Evolutionary conservation across 192 early-diverging fungal species (phyloP), one percentile per base, ranked within the genome.

Genomic region (Coemansia sp.): DNA sequence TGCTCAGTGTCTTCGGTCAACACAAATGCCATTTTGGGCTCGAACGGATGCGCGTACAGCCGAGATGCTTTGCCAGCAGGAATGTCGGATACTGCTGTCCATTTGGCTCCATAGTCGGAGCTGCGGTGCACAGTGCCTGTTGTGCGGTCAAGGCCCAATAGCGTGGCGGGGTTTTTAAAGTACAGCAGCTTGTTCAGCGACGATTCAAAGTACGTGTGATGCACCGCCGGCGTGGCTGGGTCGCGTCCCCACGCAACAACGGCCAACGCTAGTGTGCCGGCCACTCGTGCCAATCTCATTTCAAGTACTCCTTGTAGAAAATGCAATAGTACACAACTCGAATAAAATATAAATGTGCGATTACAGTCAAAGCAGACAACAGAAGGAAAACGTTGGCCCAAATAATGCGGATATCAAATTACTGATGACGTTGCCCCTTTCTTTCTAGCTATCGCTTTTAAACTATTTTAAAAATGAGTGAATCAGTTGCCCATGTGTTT

Each of bases 41-140:
- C 88, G 60, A 86, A 88, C 7, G 90, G 74, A 69, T 93, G 92
- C 48, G 82, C 75, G 48, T 87, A 77, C 27, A 93, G 43, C 15
- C 70, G 76, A 7, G 55, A 17, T 1, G 84, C 84, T 49, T 67
- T 65, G 22, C 83, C 78, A 1, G 55, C 69, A 0, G 75, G 72
- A 23, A 89, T 82, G 23, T 69, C 82, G 9, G 47, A 27, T 49
- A 87, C 76, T 41, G 29, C 67, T 6, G 32, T 51, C 90, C 90
- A 92, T 15, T 69, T 58, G 50, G 85, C 85, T 43, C 92, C 93
- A 58, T 86, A 80, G 50, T 94, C 81, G 8, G 62, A 56, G 24
- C 92, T 92, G 39, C 85, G 84, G 63, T 72, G 86, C 12, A 92
- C 61, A 5, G 67, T 72, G 35, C 86, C 84, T 3, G 59, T 51